Base-by-base conservation (phyloP, 495 filamentous ascomycete genomes). In the Penicillium lagena region DNA sequence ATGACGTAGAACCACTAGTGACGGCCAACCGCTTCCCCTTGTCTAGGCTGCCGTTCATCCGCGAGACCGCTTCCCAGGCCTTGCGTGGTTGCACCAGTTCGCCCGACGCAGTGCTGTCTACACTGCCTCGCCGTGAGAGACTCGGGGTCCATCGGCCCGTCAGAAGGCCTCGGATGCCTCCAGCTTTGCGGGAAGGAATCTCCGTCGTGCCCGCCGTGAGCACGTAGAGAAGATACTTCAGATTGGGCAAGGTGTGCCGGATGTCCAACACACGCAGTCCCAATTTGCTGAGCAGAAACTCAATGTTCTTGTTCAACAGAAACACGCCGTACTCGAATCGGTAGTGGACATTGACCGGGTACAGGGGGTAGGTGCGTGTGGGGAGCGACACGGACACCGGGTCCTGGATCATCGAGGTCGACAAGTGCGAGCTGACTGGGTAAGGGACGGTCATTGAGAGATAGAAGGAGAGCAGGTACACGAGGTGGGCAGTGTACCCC, bases 271-370 rank as follows among this genome's bases (percentile, higher is more conserved):
- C 78, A 36, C 81, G 78, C 2, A 96, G 60, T 0, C 84, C 86
- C 45, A 85, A 79, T n/a, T 77, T 71, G 45, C 73, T 78, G 49
- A 89, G 86, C 28, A 98, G 71, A 34, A 86, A 75, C 65, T 98
- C 91, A 37, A 98, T 87, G 54, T 96, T 75, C 56, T 96, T 91
- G 64, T 97, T 96, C 4, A 98, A 71, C 9, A 97, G 65, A 51
- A 97, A 98, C 50, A 96, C 89, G 6, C 74, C 93, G 67, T 97
- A 98, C 50, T 96, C 91, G 58, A 96, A 96, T 9, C 90, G 80
- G 55, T 86, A 95, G 28, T 83, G 76, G 7, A 90, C 81, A 10
- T 79, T 81, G 45, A 86, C 84, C 30, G 84, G 74, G 60, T 87
- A 89, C 0, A 98, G 74, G 2, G 91, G 93, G 58, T 87, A 94